Evolutionary conservation across 2,329 filamentous ascomycete genomes (phyloP).

Genomic region (Penicillium crustosum): DNA sequence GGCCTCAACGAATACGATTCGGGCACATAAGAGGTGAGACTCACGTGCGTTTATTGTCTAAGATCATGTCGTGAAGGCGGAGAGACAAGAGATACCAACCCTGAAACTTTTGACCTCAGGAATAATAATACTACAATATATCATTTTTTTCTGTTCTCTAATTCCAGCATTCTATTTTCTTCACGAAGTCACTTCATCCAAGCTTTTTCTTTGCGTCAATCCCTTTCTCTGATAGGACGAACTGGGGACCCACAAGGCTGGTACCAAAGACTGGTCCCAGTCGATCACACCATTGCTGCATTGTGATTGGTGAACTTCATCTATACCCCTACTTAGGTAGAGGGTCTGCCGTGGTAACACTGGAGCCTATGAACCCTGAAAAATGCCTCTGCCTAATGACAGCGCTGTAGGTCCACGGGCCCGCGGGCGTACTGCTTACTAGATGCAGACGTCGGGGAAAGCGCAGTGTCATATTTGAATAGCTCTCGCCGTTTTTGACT

Average conservation of each 20-base stretch:
- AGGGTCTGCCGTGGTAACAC: background rate
- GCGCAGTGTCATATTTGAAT: background rate
- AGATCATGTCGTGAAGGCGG: too few relatives aligned
- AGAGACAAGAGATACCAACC: too few relatives aligned
- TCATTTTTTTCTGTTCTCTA: too few relatives aligned
- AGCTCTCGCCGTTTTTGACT: background rate
- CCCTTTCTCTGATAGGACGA: background rate
- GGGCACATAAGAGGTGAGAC: too few relatives aligned
- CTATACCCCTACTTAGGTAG: background rate
- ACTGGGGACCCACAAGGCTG: background rate
- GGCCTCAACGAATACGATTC: too few relatives aligned
- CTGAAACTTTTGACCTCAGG: too few relatives aligned
- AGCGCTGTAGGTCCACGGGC: too few relatives aligned
- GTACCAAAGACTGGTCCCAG: background rate
- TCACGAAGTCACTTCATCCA: background rate
- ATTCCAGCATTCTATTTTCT: too few relatives aligned
- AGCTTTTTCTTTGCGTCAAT: background rate
- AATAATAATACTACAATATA: too few relatives aligned
- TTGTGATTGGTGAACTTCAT: background rate
- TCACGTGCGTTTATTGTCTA: too few relatives aligned
- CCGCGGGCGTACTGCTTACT: too few relatives aligned
- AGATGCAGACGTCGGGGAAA: background rate
- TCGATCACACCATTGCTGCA: background rate
- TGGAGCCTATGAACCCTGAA: background rate
- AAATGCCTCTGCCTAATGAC: constrained; percentile 1